phyloP scores from a whole-genome alignment of 2,329 filamentous ascomycete genomes.

The Alternaria sp. region DNA sequence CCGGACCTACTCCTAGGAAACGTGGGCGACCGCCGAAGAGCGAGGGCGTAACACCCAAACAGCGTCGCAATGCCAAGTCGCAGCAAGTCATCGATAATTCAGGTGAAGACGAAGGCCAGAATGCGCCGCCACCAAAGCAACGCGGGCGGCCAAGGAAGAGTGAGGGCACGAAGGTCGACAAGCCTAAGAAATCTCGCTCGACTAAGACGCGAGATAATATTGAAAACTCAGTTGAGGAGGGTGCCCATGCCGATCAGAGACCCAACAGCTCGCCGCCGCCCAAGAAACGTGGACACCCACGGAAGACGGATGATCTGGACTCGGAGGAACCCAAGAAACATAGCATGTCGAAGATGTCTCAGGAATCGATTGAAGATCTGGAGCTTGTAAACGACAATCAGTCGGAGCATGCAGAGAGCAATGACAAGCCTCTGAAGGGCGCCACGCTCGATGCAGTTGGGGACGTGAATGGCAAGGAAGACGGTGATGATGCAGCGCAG shows the following conservation, averaged over 20 bases:
- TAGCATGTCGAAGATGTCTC: neutral
- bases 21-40: neutral
- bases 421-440: neutral
- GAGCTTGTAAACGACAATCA: neutral
- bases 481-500: neutral
- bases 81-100: neutral
- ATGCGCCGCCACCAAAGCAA: neutral
- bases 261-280: neutral
- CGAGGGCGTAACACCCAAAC: neutral
- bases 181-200: neutral
- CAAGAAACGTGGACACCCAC: slow-evolving; percentile 2
- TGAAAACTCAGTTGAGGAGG: neutral
- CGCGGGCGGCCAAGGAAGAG: neutral
- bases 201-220: neutral
- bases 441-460: neutral
- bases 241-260: neutral
- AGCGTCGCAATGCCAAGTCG: neutral
- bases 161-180: neutral
- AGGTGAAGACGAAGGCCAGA: neutral
- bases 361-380: neutral
- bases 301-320: neutral
- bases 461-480: neutral
- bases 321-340: neutral
- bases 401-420: neutral
- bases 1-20: slow-evolving; percentile 4